Evolutionary conservation across 164 flowering plant genomes (phyloP).

Genomic region (Berberis thunbergii): DNA sequence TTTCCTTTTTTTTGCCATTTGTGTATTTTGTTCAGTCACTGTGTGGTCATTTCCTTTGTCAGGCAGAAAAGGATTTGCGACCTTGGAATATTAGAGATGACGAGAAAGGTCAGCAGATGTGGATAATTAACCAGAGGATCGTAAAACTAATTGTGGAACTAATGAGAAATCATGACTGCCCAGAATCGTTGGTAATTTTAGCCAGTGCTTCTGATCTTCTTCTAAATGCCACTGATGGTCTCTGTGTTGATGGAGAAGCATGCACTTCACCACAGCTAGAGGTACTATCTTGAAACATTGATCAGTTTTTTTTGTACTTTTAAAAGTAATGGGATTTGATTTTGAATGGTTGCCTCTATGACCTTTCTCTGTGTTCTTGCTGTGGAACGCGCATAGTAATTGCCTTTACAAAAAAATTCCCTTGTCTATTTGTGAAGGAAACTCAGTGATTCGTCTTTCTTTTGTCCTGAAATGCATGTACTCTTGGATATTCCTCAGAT

Average conservation of each 20-base stretch:
- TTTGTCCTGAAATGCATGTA: no score
- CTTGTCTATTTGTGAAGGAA: no score
- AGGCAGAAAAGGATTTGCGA: slow-evolving; percentile 93
- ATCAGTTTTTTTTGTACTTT: background rate
- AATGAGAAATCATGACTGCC: slow-evolving; percentile 79
- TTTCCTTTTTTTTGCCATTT: slow-evolving; percentile 4
- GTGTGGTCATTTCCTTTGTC: slow-evolving; percentile 23
- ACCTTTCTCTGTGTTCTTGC: background rate
- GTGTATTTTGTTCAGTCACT: slow-evolving; percentile 24
- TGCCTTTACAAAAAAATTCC: no score
- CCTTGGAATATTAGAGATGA: slow-evolving; percentile 97
- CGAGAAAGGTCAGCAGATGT: slow-evolving; percentile 82
- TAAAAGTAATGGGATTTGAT: background rate
- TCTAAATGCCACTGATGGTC: slow-evolving; percentile 91
- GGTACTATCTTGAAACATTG: slow-evolving; percentile 32
- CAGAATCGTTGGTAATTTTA: slow-evolving; percentile 73
- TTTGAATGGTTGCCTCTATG: background rate
- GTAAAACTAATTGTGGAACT: slow-evolving; percentile 77
- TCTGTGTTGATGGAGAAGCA: slow-evolving; percentile 97
- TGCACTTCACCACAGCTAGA: slow-evolving; percentile 94
- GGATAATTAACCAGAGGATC: slow-evolving; percentile 89
- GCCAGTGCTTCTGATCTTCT: slow-evolving; percentile 91
- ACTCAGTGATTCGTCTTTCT: no score
- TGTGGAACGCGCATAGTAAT: no score
- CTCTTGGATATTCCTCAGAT: no score